phyloP scores from a whole-genome alignment of 495 filamentous ascomycete genomes.

The Penicillium herquei region DNA sequence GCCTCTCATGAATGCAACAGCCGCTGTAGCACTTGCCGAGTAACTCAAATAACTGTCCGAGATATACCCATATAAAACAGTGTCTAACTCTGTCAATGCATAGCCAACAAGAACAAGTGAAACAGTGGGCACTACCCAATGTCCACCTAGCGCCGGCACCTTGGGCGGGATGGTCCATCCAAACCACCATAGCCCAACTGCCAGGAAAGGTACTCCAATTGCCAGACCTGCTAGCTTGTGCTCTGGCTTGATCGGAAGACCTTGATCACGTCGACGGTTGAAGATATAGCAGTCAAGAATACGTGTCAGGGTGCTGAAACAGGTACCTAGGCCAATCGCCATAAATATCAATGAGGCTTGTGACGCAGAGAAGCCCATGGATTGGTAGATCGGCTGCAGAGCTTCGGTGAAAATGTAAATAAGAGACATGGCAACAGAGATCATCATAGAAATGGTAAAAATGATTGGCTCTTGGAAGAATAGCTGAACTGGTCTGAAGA shows the following conservation, averaged over 20 bases:
- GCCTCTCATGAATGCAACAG: conserved; percentile 44
- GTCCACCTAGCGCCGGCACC: conserved; percentile 8
- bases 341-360: conserved; percentile 46
- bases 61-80: conserved; percentile 50
- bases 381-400: conserved; percentile 42
- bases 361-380: conserved; percentile 36
- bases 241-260: conserved; percentile 39
- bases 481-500: conserved; percentile 43
- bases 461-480: conserved; percentile 53
- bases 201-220: conserved; percentile 45
- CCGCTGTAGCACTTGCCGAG: conserved; percentile 50
- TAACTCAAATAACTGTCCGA: conserved; percentile 53
- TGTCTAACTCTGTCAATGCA: conserved; percentile 50
- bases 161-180: conserved; percentile 51
- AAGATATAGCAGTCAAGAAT: conserved; percentile 40
- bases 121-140: conserved; percentile 44
- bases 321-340: conserved; percentile 42
- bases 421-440: conserved; percentile 46
- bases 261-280: conserved; percentile 20
- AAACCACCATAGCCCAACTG: conserved; percentile 50
- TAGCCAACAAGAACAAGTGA: conserved; percentile 48
- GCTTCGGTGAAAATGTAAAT: conserved; percentile 57
- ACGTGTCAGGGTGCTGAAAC: conserved; percentile 41
- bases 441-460: conserved; percentile 43
- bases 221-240: conserved; percentile 49